Conservation (phyloP, 2,329 filamentous ascomycete species). For the Trichoderma sp. region DNA sequence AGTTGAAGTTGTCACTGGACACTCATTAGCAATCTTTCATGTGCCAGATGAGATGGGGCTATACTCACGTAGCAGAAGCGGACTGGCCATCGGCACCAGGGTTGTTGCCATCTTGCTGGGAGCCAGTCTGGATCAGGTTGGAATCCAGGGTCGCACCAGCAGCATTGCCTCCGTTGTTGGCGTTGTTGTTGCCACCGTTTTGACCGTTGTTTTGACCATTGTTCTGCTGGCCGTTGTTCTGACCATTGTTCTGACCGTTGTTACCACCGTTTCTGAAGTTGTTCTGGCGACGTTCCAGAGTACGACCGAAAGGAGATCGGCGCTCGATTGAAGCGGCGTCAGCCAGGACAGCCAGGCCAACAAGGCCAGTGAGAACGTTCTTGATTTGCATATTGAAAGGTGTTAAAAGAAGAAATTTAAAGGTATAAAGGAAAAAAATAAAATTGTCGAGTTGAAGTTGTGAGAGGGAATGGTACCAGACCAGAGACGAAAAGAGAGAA, state of each 20-base stretch:
- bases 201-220: slow-evolving; percentile 20
- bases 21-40: slow-evolving; percentile 40
- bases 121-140: slow-evolving; percentile 50
- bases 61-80: slow-evolving; percentile 52
- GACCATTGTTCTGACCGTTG: slow-evolving; percentile 28
- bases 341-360: slow-evolving; percentile 42
- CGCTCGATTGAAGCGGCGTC: slow-evolving; percentile 46
- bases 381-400: slow-evolving; percentile 52
- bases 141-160: slow-evolving; percentile 38
- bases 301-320: slow-evolving; percentile 36
- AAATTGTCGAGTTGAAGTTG: slow-evolving; percentile 32
- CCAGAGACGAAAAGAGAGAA: slow-evolving; percentile 44
- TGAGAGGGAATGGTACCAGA: slow-evolving; percentile 40
- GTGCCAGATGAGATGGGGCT: slow-evolving; percentile 35
- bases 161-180: slow-evolving; percentile 28
- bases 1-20: slow-evolving; percentile 57
- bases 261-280: slow-evolving; percentile 21
- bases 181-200: neutral
- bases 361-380: slow-evolving; percentile 48
- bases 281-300: slow-evolving; percentile 38
- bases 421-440: slow-evolving; percentile 20
- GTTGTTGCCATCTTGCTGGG: slow-evolving; percentile 47
- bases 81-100: slow-evolving; percentile 47
- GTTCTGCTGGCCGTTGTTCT: slow-evolving; percentile 20
- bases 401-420: slow-evolving; percentile 2